These are phyloP conservation scores for Oxyria digyna DNA, from an alignment of 148 eudicot genomes.

Conservation along the genomic window DNA sequence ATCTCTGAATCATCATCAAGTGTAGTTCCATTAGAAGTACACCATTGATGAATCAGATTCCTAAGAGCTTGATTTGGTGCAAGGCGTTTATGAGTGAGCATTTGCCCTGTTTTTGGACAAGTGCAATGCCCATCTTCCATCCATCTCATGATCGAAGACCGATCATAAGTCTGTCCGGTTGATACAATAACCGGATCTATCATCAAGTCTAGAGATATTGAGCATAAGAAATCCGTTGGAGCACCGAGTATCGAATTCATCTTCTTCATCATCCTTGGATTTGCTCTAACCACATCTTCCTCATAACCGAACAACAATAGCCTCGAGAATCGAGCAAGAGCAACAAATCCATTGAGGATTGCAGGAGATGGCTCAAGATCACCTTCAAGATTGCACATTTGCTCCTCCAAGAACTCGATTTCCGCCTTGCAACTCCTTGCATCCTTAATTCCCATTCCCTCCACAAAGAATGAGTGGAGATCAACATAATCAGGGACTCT, in stretches of 20 bases:
- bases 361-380: slow-evolving; percentile 63
- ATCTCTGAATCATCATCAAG: slow-evolving; percentile 22
- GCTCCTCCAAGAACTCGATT: slow-evolving; percentile 84
- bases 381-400: slow-evolving; percentile 53
- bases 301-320: slow-evolving; percentile 68
- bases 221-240: slow-evolving; percentile 82
- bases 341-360: slow-evolving; percentile 66
- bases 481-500: slow-evolving; percentile 24
- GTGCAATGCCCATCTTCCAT: slow-evolving; percentile 72
- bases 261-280: slow-evolving; percentile 17
- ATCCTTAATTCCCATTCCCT: slow-evolving; percentile 34
- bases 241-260: slow-evolving; percentile 23
- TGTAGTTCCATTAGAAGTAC: slow-evolving; percentile 37
- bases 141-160: slow-evolving; percentile 65
- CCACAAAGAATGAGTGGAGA: slow-evolving; percentile 41
- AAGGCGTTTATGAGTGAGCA: slow-evolving; percentile 40
- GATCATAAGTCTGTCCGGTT: slow-evolving; percentile 86
- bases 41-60: slow-evolving; percentile 74
- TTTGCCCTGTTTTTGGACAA: slow-evolving; percentile 90
- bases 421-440: slow-evolving; percentile 38
- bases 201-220: slow-evolving; percentile 81
- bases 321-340: slow-evolving; percentile 49
- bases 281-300: slow-evolving; percentile 47
- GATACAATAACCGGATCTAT: slow-evolving; percentile 68
- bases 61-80: slow-evolving; percentile 60